A percentile compares a stretch with the other conserved stretches of the same genome.
phyloP scores from a whole-genome alignment of 352 stramenopile genomes.

The Pythium monospermum region DNA sequence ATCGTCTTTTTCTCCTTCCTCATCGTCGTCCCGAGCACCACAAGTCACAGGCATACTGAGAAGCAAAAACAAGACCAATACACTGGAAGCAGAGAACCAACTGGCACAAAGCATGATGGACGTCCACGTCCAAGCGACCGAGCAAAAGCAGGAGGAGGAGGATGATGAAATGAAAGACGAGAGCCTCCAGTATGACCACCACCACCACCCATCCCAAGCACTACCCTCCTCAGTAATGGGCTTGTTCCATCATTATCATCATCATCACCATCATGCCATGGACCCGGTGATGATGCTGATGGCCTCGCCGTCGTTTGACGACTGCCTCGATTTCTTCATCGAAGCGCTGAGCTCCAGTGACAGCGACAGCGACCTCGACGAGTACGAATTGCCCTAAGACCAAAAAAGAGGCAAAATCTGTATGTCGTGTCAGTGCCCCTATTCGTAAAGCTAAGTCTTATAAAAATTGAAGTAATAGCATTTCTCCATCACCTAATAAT shows the following conservation, averaged over 20 bases:
- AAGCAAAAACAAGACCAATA: neutral
- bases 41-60: neutral
- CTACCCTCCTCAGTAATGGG: neutral
- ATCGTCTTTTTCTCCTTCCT: neutral
- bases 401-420: neutral
- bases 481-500: too few relatives aligned
- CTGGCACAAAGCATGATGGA: too few relatives aligned
- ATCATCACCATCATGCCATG: neutral
- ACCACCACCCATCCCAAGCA: too few relatives aligned
- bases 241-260: neutral
- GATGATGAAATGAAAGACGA: too few relatives aligned
- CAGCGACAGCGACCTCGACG: conserved; percentile 4
- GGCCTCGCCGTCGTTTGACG: conserved; percentile 7
- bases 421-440: neutral
- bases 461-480: too few relatives aligned
- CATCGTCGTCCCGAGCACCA: conserved; percentile 1
- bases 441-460: neutral
- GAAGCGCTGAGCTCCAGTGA: conserved; percentile 16
- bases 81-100: too few relatives aligned
- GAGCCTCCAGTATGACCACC: too few relatives aligned
- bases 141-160: too few relatives aligned
- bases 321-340: conserved; percentile 11
- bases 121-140: too few relatives aligned
- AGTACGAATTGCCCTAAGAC: neutral
- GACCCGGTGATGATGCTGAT: too few relatives aligned